Conservation (phyloP, 176 grass and related monocot species). For the Lolium perenne region DNA sequence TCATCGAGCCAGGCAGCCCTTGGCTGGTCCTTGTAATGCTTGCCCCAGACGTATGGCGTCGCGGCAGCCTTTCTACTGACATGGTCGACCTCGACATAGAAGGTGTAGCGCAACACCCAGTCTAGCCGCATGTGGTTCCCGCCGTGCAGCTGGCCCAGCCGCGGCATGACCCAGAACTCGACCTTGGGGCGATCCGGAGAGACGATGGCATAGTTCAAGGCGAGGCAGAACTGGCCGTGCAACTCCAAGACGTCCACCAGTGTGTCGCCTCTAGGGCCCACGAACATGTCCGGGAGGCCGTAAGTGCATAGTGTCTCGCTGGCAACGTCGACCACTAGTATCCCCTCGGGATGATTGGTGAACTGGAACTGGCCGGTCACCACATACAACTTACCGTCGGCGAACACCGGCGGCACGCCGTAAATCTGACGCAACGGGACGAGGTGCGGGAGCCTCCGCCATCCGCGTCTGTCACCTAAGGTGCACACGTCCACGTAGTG, state of each 20-base stretch:
- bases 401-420: neutral
- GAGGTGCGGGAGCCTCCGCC: neutral
- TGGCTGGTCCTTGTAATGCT: neutral
- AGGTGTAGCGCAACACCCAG: neutral
- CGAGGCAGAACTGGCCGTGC: neutral
- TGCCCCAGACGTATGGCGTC: too few relatives aligned
- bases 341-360: neutral
- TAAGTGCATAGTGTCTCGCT: neutral
- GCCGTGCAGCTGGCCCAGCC: neutral
- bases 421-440: neutral
- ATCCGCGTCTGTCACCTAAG: neutral
- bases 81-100: neutral
- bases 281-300: neutral
- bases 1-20: neutral
- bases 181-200: neutral
- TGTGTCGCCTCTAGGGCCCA: too few relatives aligned
- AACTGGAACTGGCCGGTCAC: neutral
- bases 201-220: neutral
- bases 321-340: neutral
- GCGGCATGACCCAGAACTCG: constrained; percentile 1
- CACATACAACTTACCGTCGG: neutral
- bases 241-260: neutral
- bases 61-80: too few relatives aligned
- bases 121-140: neutral
- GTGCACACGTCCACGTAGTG: neutral